Conservation (phyloP, 1,284 basidiomycete genomes). For the Exsudoporus floridanus region DNA sequence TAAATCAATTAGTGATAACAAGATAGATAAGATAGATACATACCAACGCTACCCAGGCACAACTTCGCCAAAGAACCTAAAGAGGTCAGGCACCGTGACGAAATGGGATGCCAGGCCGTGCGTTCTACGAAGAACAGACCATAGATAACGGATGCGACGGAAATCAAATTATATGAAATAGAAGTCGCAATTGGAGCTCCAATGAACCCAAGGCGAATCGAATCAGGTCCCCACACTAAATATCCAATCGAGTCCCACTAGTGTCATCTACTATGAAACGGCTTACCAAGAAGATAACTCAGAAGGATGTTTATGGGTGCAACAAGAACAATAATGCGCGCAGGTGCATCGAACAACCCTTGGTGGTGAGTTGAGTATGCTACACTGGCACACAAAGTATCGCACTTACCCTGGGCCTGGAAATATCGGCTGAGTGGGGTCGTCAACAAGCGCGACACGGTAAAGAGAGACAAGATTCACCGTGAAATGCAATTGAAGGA, state of each 20-base stretch:
- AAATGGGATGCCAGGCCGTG: slow-evolving; percentile 85
- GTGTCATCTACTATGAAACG: not conserved
- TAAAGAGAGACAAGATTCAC: slow-evolving; percentile 35
- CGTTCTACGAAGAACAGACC: slow-evolving; percentile 71
- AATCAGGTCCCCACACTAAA: slow-evolving; percentile 79
- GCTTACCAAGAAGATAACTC: slow-evolving; percentile 77
- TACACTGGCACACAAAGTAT: not conserved
- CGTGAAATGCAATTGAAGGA: slow-evolving; percentile 71
- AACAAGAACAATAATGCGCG: slow-evolving; percentile 78
- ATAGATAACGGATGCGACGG: slow-evolving; percentile 68
- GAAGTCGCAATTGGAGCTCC: slow-evolving; percentile 92
- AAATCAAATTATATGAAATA: slow-evolving; percentile 85
- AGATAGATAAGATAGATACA: slow-evolving; percentile 7
- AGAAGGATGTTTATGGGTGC: slow-evolving; percentile 86
- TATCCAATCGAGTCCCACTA: slow-evolving; percentile 2
- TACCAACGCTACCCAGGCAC: slow-evolving; percentile 76
- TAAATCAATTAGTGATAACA: not conserved
- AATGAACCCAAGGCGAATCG: slow-evolving; percentile 83
- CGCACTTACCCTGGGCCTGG: slow-evolving; percentile 71
- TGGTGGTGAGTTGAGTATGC: slow-evolving; percentile 10
- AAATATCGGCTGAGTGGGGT: slow-evolving; percentile 69
- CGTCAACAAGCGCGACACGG: slow-evolving; percentile 31
- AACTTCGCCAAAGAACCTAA: slow-evolving; percentile 73
- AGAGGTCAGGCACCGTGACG: slow-evolving; percentile 62
- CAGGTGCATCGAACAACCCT: slow-evolving; percentile 86